These are phyloP conservation scores for Haberlea rhodopensis DNA, from an alignment of 257 asterid genomes.

Conservation along the genomic window DNA sequence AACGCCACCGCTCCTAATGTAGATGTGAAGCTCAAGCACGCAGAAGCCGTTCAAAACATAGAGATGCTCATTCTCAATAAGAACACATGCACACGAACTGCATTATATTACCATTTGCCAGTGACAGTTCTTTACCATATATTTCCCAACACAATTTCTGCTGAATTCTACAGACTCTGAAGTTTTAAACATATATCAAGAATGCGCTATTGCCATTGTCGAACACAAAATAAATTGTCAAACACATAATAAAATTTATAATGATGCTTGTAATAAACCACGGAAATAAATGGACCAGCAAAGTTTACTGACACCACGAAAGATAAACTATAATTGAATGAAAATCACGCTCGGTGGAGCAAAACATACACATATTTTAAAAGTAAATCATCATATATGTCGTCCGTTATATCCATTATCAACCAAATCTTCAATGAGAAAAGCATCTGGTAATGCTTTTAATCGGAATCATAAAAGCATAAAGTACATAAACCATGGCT, in stretches of 20 bases:
- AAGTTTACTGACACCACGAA: not conserved
- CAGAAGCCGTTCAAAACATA: not conserved
- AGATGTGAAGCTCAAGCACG: not conserved
- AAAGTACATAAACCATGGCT: not conserved
- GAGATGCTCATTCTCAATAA: conserved; percentile 4
- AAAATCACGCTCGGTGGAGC: not conserved
- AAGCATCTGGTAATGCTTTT: conserved; percentile 5
- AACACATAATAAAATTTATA: too few relatives aligned
- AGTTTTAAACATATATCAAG: not conserved
- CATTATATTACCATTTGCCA: not conserved
- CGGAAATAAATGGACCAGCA: not conserved
- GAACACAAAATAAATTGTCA: not conserved
- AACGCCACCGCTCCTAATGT: conserved; percentile 12
- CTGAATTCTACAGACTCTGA: not conserved
- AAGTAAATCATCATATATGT: not conserved
- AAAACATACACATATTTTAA: not conserved
- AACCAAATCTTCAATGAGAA: not conserved
- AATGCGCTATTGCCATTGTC: not conserved
- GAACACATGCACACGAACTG: not conserved
- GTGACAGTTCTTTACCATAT: not conserved
- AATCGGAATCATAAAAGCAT: not conserved
- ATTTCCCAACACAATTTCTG: not conserved
- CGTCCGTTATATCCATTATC: not conserved
- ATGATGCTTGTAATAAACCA: too few relatives aligned
- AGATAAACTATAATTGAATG: not conserved